Base-by-base conservation (phyloP, 371 early-diverging fungal genomes). In the Apophysomyces sp. region DNA sequence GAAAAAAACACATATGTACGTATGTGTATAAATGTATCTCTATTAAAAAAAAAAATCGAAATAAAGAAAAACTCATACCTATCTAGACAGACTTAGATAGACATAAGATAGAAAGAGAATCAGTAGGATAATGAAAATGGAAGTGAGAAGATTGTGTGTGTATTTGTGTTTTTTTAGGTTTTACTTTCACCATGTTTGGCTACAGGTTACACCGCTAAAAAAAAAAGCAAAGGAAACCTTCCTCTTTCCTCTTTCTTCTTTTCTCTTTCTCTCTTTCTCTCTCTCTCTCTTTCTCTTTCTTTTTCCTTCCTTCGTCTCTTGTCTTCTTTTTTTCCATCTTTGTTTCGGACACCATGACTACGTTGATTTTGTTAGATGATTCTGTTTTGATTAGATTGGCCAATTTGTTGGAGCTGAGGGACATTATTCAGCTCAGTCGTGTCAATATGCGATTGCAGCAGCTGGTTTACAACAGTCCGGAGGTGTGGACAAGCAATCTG, bases 401-500 rank as follows among this genome's bases (percentile, higher is more conserved):
- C 7, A 27, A 15, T 16, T 63, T 49, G 29, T 41, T 69, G 5
- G 55, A 56, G 3, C 30, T 69, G 34, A 34, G 57, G 9, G 71
- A 70, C 27, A n/a, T 70, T 24, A 53, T 63, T 18, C 52, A 55
- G 27, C 52, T 70, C 9, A 54, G 61, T 5, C 52, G 62, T 24
- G 62, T 53, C 11, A 44, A 72, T 57, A 55, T 31, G 11, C 57
- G 36, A 9, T 34, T 75, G 26, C 53, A 60, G 28, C 27, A 55
- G 4, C 8, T 73, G 26, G 52, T 78, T 2, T 76, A 69, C 52
- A 51, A 56, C 18, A 61, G 70, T 27, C 73, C 76, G 8, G 62
- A 64, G 8, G 64, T 78, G 12, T 78, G 78, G 78, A 67, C 64
- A 0, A 64, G 58, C 21, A 34, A 57, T 12, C 51, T 73, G n/a